Base-by-base conservation (phyloP, 2,329 filamentous ascomycete genomes). In the Diaporthe batatas region DNA sequence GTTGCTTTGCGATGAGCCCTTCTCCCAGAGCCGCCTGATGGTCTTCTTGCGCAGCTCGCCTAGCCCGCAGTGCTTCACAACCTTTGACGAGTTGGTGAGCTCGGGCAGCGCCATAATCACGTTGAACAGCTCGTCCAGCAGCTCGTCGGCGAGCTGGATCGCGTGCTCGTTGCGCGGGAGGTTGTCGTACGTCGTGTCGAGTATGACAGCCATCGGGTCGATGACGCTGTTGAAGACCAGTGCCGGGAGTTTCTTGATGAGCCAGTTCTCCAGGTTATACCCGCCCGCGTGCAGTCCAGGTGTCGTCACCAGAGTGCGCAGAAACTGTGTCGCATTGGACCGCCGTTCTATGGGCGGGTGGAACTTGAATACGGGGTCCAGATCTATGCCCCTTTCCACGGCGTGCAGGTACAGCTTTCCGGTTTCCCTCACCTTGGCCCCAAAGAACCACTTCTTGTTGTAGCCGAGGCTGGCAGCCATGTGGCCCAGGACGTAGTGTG, bases 101-200 rank as follows among this genome's bases (percentile, higher is more conserved):
- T 98, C 96, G 0, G 95, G 95, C 55, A 98, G 84, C 4, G 86
- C 85, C 47, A 88, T 87, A 49, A 98, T 88, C 58, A 98, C 92
- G 3, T 88, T 82, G 7, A 90, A 88, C 11, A 95, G 92, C 81
- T 99, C 96, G 14, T 88, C 84, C 2, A 98, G 83, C 4, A 98
- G 86, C 42, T 91, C 84, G 54, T 92, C 87, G 82, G 96, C 92
- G 55, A 93, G 87, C 53, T 88, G 86, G 21, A 89, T 89, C 0
- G 93, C 87, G 51, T 89, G 84, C 74, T 86, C 87, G 81, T 95
- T 95, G 77, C 89, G 87, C 10, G 93, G 82, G 0, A 98, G 82
- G 59, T 91, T 86, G 55, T 92, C 90, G 79, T 97, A 97, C 36
- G 89, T 87, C 77, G 92, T 90, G 77, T 97, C 93, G 68, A 97